A percentile compares a stretch with the other conserved stretches of the same genome.
Conservation (phyloP, 2,329 filamentous ascomycete genomes). For the Penicillium sp. region DNA sequence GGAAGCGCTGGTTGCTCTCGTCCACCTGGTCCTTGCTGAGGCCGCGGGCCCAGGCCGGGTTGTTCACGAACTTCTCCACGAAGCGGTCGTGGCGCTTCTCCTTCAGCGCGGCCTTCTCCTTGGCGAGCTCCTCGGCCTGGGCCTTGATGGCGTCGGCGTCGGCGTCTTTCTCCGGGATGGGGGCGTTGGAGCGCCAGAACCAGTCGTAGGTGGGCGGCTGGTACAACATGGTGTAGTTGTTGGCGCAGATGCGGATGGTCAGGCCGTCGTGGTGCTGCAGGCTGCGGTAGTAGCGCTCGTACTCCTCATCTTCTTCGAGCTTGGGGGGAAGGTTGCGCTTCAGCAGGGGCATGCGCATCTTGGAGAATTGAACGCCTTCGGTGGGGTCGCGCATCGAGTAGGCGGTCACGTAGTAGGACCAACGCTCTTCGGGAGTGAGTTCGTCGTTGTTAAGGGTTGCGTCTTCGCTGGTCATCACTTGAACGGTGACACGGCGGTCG, state of each 20-base stretch:
- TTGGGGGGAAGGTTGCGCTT: slow-evolving; percentile 59
- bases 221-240: slow-evolving; percentile 72
- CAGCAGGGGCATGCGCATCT: slow-evolving; percentile 60
- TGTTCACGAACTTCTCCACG: slow-evolving; percentile 46
- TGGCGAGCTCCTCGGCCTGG: slow-evolving; percentile 28
- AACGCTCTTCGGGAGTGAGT: slow-evolving; percentile 54
- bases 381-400: slow-evolving; percentile 84
- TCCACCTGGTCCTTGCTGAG: slow-evolving; percentile 45
- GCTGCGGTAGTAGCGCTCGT: slow-evolving; percentile 47
- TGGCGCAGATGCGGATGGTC: slow-evolving; percentile 64
- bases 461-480: slow-evolving; percentile 80
- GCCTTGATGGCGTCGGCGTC: slow-evolving; percentile 21
- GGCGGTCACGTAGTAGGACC: slow-evolving; percentile 93
- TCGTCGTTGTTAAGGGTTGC: slow-evolving; percentile 67
- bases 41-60: slow-evolving; percentile 45
- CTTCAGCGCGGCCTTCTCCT: slow-evolving; percentile 29
- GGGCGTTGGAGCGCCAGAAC: slow-evolving; percentile 48
- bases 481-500: slow-evolving; percentile 60
- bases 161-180: slow-evolving; percentile 15
- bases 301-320: slow-evolving; percentile 54
- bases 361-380: slow-evolving; percentile 60
- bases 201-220: slow-evolving; percentile 61
- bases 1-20: slow-evolving; percentile 40
- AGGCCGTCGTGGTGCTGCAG: slow-evolving; percentile 59
- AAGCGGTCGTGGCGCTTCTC: slow-evolving; percentile 43